Percentiles rank a stretch among this genome's conserved stretches.
phyloP scores from a whole-genome alignment of 176 grass and related monocot genomes.

The Thalia dealbata region DNA sequence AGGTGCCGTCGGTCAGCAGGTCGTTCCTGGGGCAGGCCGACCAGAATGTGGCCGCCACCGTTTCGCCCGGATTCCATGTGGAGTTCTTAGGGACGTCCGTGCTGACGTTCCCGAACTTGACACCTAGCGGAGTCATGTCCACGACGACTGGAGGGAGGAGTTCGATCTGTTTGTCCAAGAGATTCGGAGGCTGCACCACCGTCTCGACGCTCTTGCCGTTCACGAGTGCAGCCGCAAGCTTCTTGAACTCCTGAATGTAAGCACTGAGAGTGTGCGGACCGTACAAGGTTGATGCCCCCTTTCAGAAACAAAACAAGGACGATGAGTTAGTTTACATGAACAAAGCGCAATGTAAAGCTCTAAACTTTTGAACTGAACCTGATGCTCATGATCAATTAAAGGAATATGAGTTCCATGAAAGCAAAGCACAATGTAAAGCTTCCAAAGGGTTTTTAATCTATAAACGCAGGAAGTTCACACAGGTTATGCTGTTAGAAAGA shows the following conservation, averaged over 20 bases:
- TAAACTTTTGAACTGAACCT: not conserved
- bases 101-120: conserved; percentile 61
- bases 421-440: not conserved
- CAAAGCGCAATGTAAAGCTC: not conserved
- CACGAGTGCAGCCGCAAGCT: conserved; percentile 63
- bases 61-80: conserved; percentile 49
- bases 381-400: not conserved
- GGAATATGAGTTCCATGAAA: not conserved
- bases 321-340: not conserved
- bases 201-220: conserved; percentile 44
- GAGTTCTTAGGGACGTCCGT: conserved; percentile 66
- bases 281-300: conserved; percentile 92
- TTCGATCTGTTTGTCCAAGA: conserved; percentile 76
- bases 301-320: not conserved
- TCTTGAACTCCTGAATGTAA: conserved; percentile 91
- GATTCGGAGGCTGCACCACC: conserved; percentile 57
- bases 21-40: conserved; percentile 95
- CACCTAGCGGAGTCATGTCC: conserved; percentile 58
- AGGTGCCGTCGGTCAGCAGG: conserved; percentile 67
- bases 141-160: conserved; percentile 59
- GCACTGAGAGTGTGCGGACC: conserved; percentile 91
- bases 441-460: not conserved
- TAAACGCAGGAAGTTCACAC: no score
- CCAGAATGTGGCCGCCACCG: conserved; percentile 73
- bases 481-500: no score